Percentiles rank a stretch among this genome's conserved stretches.
phyloP scores from a whole-genome alignment of 345 rosid genomes.

The Durio zibethinus region DNA sequence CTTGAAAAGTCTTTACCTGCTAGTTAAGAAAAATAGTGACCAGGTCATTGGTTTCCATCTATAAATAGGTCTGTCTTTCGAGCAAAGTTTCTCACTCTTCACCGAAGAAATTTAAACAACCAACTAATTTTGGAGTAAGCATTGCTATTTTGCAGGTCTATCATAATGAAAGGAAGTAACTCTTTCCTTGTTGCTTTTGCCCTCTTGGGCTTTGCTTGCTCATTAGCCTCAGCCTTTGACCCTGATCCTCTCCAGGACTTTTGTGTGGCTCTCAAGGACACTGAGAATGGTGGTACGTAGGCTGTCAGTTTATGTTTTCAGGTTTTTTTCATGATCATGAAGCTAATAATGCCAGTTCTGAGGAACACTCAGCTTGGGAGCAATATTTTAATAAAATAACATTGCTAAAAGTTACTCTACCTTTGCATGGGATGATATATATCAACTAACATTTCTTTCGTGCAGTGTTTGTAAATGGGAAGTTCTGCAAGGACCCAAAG shows the following conservation, averaged over 20 bases:
- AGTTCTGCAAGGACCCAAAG: slow-evolving; percentile 18
- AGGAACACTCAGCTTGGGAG: no score
- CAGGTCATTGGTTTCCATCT: not conserved
- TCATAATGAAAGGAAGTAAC: not conserved
- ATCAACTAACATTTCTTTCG: not conserved
- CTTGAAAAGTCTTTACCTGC: no score
- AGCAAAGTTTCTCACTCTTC: not conserved
- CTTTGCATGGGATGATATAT: no score
- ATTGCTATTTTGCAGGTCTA: no score
- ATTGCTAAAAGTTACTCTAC: no score
- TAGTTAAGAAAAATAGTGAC: no score
- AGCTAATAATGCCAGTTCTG: no score
- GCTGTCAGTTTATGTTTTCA: no score
- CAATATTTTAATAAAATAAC: no score
- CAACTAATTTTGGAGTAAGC: not conserved
- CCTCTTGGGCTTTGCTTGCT: not conserved
- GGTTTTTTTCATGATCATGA: no score
- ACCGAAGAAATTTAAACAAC: not conserved
- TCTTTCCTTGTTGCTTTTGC: not conserved
- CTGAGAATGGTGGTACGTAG: not conserved
- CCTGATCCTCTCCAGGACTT: slow-evolving; percentile 9
- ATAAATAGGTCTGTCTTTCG: not conserved
- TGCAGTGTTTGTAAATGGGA: slow-evolving; percentile 15
- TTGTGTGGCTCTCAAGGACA: not conserved
- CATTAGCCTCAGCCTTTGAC: not conserved